A percentile compares a stretch with the other conserved stretches of the same genome.
Evolutionary conservation across 2,329 filamentous ascomycete species (phyloP).

Genomic region (Talaromyces islandicus): DNA sequence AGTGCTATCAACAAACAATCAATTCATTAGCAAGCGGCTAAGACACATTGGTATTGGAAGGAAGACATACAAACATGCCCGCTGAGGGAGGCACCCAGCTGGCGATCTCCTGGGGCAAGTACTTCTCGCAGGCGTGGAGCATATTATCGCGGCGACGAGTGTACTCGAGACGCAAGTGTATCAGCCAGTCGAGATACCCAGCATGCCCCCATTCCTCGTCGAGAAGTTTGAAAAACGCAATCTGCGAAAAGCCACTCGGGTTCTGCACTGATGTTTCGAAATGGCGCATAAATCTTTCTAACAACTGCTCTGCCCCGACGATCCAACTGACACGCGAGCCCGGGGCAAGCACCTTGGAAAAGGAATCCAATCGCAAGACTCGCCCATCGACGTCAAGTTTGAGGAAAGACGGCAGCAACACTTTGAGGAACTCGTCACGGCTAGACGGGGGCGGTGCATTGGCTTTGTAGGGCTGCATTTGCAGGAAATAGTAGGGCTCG

Average conservation of each 20-base stretch:
- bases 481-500: conserved; percentile 91
- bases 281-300: conserved; percentile 76
- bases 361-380: conserved; percentile 85
- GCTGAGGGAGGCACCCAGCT: conserved; percentile 72
- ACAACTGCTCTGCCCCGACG: conserved; percentile 75
- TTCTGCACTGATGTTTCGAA: conserved; percentile 80
- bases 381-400: conserved; percentile 80
- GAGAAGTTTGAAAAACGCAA: conserved; percentile 79
- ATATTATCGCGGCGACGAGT: conserved; percentile 72
- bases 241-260: conserved; percentile 76
- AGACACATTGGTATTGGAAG: background rate
- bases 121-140: conserved; percentile 68
- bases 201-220: conserved; percentile 92
- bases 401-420: conserved; percentile 68
- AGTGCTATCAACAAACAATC: conserved; percentile 29
- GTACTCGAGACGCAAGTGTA: conserved; percentile 74
- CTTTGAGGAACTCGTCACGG: conserved; percentile 66
- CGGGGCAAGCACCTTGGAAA: conserved; percentile 84
- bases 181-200: conserved; percentile 85
- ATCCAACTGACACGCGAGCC: conserved; percentile 83
- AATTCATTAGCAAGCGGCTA: background rate
- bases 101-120: conserved; percentile 66
- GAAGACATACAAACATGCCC: conserved; percentile 81
- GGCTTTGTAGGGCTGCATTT: conserved; percentile 68
- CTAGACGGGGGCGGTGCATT: conserved; percentile 52